Conservation (phyloP, 2,329 filamentous ascomycete genomes). For the Ophiostoma fasciatum region DNA sequence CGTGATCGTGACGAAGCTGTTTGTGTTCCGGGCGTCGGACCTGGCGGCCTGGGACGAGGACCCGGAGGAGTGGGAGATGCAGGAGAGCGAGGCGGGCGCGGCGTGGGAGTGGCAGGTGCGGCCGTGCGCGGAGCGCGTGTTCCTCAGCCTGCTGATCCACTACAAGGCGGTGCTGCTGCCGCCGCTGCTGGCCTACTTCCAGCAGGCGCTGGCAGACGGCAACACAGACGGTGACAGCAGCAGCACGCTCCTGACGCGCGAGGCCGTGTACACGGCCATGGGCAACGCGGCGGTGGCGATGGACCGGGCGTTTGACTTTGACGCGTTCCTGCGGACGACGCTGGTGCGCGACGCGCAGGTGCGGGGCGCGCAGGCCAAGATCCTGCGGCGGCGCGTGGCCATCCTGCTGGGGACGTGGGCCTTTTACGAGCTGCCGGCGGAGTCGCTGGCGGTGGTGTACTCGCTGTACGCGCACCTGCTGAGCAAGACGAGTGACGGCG, state of each 20-base stretch:
- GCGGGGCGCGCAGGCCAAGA: slow-evolving; percentile 48
- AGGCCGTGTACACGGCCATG: slow-evolving; percentile 88
- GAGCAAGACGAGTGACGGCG: too few species aligned
- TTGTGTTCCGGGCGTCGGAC: slow-evolving; percentile 74
- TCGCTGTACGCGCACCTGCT: slow-evolving; percentile 82
- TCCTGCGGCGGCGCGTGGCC: slow-evolving; percentile 74
- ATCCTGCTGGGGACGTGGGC: slow-evolving; percentile 88
- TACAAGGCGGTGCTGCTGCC: slow-evolving; percentile 71
- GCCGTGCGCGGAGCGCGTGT: slow-evolving; percentile 85
- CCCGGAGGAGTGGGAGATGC: slow-evolving; percentile 87
- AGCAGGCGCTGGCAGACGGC: slow-evolving; percentile 55
- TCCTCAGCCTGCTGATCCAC: slow-evolving; percentile 78
- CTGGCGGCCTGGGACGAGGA: slow-evolving; percentile 88
- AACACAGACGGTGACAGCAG: too few species aligned
- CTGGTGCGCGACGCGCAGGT: slow-evolving; percentile 65
- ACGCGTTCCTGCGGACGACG: slow-evolving; percentile 58
- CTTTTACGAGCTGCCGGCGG: slow-evolving; percentile 54
- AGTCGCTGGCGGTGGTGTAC: slow-evolving; percentile 62
- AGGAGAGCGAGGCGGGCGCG: slow-evolving; percentile 70
- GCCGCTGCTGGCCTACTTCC: slow-evolving; percentile 71
- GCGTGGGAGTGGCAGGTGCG: slow-evolving; percentile 88
- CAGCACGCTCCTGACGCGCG: slow-evolving; percentile 65
- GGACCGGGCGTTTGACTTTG: slow-evolving; percentile 65
- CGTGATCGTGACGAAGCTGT: slow-evolving; percentile 70
- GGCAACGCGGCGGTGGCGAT: slow-evolving; percentile 71